These are phyloP conservation scores for Pestalotiopsis sp. DNA, from an alignment of 2,329 filamentous ascomycete genomes.

Conservation along the genomic window DNA sequence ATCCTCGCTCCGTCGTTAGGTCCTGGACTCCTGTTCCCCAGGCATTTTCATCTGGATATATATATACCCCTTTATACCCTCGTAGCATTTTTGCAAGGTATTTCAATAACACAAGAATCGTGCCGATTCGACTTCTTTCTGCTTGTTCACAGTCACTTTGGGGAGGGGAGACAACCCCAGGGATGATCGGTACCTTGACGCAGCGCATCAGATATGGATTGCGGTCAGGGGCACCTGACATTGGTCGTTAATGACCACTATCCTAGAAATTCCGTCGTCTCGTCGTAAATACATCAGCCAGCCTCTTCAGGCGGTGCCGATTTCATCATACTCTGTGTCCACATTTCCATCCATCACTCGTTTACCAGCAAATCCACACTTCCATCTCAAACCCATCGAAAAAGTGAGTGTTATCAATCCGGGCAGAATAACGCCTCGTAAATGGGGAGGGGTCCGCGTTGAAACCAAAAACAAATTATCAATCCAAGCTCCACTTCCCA, in stretches of 20 bases:
- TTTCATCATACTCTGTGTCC: neutral
- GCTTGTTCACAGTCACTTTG: neutral
- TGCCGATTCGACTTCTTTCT: neutral
- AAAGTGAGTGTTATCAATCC: conserved; percentile 4
- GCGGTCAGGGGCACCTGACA: neutral
- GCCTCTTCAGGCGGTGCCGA: neutral
- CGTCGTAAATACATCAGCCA: neutral
- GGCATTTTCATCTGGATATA: neutral
- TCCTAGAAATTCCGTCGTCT: neutral
- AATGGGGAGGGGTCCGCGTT: neutral
- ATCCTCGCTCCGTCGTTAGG: neutral
- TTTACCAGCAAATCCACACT: neutral
- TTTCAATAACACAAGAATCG: neutral
- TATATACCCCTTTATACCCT: neutral
- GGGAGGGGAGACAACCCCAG: neutral
- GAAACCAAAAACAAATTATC: neutral
- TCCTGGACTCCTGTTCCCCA: neutral
- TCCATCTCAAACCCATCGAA: neutral
- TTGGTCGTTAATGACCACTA: neutral
- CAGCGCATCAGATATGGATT: neutral
- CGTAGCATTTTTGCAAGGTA: neutral
- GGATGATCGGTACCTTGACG: neutral
- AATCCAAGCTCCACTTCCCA: neutral
- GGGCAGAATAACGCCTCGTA: neutral
- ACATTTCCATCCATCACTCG: neutral